Conservation (phyloP, 768 basidiomycete species). For the Termitomyces heimii region DNA sequence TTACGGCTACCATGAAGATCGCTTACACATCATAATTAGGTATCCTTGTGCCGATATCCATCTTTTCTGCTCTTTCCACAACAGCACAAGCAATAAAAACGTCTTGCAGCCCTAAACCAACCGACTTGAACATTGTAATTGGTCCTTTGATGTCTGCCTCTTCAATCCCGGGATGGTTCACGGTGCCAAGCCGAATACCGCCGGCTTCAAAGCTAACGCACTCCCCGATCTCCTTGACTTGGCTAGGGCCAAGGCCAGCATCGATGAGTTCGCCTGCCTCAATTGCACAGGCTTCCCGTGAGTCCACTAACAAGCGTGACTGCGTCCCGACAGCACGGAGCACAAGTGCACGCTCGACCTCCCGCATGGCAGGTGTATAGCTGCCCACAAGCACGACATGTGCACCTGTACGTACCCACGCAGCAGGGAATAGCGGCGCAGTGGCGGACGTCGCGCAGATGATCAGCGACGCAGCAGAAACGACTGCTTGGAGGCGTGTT, state of each 20-base stretch:
- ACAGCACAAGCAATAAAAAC: slow-evolving; percentile 74
- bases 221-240: slow-evolving; percentile 68
- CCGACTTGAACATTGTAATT: slow-evolving; percentile 77
- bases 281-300: slow-evolving; percentile 54
- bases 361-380: slow-evolving; percentile 77
- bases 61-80: slow-evolving; percentile 50
- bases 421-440: slow-evolving; percentile 61
- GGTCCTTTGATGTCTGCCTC: not conserved
- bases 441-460: slow-evolving; percentile 77
- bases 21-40: slow-evolving; percentile 34
- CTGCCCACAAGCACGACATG: slow-evolving; percentile 79
- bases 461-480: slow-evolving; percentile 48
- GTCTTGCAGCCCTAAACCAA: slow-evolving; percentile 85
- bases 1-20: no score
- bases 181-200: slow-evolving; percentile 1
- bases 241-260: slow-evolving; percentile 29
- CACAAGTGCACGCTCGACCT: slow-evolving; percentile 59
- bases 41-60: slow-evolving; percentile 46
- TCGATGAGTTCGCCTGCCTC: slow-evolving; percentile 84
- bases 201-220: slow-evolving; percentile 29
- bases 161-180: slow-evolving; percentile 4
- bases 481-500: slow-evolving; percentile 17
- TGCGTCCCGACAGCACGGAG: slow-evolving; percentile 33
- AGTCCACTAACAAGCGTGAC: slow-evolving; percentile 64
- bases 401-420: slow-evolving; percentile 54